Evolutionary conservation across 192 early-diverging fungal species (phyloP), one percentile per base, ranked within the genome.

Genomic region (Entophlyctis helioformis): DNA sequence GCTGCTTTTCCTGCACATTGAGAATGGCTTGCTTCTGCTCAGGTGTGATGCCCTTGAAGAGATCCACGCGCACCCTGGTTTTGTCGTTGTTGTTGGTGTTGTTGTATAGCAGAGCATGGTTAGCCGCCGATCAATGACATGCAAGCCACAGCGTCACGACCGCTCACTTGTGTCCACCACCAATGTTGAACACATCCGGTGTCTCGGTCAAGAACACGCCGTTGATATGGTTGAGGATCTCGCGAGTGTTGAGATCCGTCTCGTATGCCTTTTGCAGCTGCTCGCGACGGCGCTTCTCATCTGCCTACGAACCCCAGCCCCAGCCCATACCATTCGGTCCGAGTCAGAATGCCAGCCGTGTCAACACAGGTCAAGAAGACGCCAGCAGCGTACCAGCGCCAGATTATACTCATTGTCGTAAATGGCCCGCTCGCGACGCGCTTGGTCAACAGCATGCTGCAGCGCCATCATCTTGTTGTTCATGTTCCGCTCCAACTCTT

Each of bases 11-110:
- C 45, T 72, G 72, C 10, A 55, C 46, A 6, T 46, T 37, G 10
- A 53, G 43, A 12, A 74, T 64, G 24, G 66, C 54, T 16, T 36
- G 15, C 32, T 61, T 64, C 50, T 75, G 67, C 28, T 68, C 54
- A 5, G 26, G 32, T 0, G 67, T 73, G 40, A 78, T 69, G 35
- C 71, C 74, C 46, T 78, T 78, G 54, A 76, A 78, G 12, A 63
- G 34, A 43, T 78, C 74, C 16, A 75, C 71, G 5, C 74, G 54
- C 22, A 76, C 51, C 36, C 64, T 76, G 35, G 3, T 34, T n/a
- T n/a, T n/a, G n/a, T n/a, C n/a, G n/a, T n/a, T n/a, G n/a, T n/a
- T n/a, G n/a, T n/a, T n/a, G n/a, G n/a, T n/a, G n/a, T n/a, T n/a
- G n/a, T n/a, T n/a, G n/a, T n/a, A n/a, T n/a, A n/a, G n/a, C n/a